Evolutionary conservation across 768 basidiomycete species (phyloP), one percentile per base, ranked within the genome.

Genomic region (Pisolithus microcarpus): DNA sequence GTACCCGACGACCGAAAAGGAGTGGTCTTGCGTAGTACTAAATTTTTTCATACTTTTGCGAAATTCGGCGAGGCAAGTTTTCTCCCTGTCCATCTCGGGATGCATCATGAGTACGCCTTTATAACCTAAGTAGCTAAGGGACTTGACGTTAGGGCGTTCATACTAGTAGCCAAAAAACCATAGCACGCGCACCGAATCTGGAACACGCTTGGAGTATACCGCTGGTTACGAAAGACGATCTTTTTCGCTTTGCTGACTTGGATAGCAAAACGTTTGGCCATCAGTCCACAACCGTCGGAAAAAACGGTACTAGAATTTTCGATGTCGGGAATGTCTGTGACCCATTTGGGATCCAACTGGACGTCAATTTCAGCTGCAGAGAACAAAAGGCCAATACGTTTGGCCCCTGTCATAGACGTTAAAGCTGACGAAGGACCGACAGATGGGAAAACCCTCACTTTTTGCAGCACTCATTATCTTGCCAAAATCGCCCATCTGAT

Each of bases 41-140:
- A 86, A 85, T 57, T 86, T 86, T 60, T 79, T 83, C 80, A 84
- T 84, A 62, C 83, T 84, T 52, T 78, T 75, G 18, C 83, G 74
- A 56, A 86, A 85, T 52, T 82, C 71, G 11, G 75, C 77, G 1
- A 77, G 65, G 45, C 75, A 70, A 44, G 68, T 60, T 48, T 72
- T 73, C 43, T 75, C 67, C 23, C 57, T 62, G 54, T 81, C 79
- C 23, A 86, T 67, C n/a, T 74, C 66, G 0, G 81, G 81, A 57
- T 85, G 80, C 3, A 84, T 65, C 80, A 82, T 82, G 19, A 84
- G 61, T 6, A 85, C 84, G 5, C 84, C 84, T 66, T 85, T 85
- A 59, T 86, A 84, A 8, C 83, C 84, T n/a, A 75, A 64, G 58
- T 85, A 85, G 48, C 82, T 84, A 23, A 10, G 19, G 36, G 39